Base-by-base conservation (phyloP, 805 yeast genomes). In the Ogataea henricii region DNA sequence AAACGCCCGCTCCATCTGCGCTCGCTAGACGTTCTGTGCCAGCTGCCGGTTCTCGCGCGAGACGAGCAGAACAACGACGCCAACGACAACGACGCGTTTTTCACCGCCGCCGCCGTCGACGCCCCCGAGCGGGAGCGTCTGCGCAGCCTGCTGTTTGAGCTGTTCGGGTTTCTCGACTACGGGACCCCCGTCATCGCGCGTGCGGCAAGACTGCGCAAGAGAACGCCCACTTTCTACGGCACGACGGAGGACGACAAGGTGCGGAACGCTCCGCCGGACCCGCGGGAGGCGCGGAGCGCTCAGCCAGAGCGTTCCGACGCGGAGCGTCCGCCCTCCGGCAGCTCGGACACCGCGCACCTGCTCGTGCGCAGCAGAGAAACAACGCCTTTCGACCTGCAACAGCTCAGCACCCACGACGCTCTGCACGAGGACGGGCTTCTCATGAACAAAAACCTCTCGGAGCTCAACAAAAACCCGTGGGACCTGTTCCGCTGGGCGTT, bases 1-100 rank as follows among this genome's bases (percentile, higher is more conserved):
- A 14, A 59, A 33, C 55, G 60, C 4, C 59, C 68, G 0, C 33
- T 74, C 8, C 53, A 63, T 35, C 52, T 60, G 12, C 63, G 78
- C 30, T 67, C 74, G 0, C 33, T 66, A 4, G 66, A 63, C 27
- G 16, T 73, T 0, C 37, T 74, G 23, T 46, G 60, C 1, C 46
- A 46, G 4, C 30, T 57, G 4, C 42, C 43, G 40, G 10, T 35
- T 41, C 6, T 50, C 22, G 25, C 47, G 51, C 9, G 21, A 6
- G 40, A 44, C 7, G 23, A 20, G 2, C 18, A n/a, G 10, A 6
- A n/a, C 6, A 6, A 9, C 4, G 23, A n/a, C n/a, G 25, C 29
- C 44, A 48, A 51, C 58, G 37, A 54, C 44, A 48, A 51, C 58
- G 37, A 54, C 61, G 46, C 59, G 63, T 49, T 66, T 66, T 56